Conservation (phyloP, 148 eudicot species). For the Rhododendron mucronatum region DNA sequence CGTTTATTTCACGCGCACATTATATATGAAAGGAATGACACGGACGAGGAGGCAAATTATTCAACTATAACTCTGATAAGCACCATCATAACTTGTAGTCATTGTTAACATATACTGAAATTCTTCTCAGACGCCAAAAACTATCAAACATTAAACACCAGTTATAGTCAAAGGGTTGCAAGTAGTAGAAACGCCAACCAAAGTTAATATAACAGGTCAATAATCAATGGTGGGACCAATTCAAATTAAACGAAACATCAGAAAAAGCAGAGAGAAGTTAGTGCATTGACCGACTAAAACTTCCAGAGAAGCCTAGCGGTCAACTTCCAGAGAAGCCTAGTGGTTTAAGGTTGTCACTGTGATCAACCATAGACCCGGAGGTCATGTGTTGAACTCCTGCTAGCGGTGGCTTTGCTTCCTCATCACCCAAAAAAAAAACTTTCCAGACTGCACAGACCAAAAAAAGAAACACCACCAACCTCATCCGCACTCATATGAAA, state of each 20-base stretch:
- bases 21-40: not conserved
- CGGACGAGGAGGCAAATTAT: not conserved
- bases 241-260: not conserved
- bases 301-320: not conserved
- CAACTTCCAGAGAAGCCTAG: not conserved
- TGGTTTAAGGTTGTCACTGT: not conserved
- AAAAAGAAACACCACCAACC: constrained; percentile 33
- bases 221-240: not conserved
- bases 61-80: not conserved
- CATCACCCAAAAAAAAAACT: not conserved
- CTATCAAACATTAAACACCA: not conserved
- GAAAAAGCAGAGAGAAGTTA: not conserved
- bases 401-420: not conserved
- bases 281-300: not conserved
- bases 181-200: not conserved
- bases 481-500: constrained; percentile 84
- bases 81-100: not conserved
- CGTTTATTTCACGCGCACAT: not conserved
- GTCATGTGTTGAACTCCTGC: not conserved
- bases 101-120: not conserved
- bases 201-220: not conserved
- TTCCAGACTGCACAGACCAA: not conserved
- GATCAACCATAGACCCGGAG: not conserved
- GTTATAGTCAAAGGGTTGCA: not conserved
- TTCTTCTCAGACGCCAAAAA: not conserved